Evolutionary conservation across 2,329 filamentous ascomycete genomes (phyloP).

Genomic region (Colletotrichum incanum): DNA sequence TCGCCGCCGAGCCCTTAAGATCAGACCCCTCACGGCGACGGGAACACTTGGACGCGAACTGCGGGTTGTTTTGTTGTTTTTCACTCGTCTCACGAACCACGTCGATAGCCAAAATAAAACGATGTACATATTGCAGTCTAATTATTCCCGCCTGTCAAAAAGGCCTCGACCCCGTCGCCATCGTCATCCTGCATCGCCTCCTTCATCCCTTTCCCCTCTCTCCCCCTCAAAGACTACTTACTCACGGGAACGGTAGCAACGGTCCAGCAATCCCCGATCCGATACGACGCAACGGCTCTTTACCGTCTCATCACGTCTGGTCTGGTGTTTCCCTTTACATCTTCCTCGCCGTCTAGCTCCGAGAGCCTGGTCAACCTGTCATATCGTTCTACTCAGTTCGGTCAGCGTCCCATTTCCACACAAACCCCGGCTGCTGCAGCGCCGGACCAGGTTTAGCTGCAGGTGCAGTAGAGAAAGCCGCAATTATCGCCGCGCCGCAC

Average conservation of each 20-base stretch:
- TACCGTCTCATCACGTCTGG: not conserved
- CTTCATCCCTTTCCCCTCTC: not conserved
- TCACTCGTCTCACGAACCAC: not conserved
- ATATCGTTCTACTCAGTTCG: slow-evolving; percentile 1
- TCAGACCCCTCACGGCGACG: slow-evolving; percentile 8
- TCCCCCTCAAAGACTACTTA: not conserved
- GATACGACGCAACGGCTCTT: not conserved
- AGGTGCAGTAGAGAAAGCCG: slow-evolving; percentile 12
- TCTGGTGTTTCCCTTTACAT: not conserved
- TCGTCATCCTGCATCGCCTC: not conserved
- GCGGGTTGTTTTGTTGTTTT: slow-evolving; percentile 24
- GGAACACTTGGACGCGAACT: slow-evolving; percentile 12
- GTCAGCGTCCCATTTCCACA: slow-evolving; percentile 1
- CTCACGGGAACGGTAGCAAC: not conserved
- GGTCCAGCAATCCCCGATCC: not conserved
- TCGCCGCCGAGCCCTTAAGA: not conserved
- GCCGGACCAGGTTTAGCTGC: not conserved
- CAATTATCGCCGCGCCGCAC: slow-evolving; percentile 25
- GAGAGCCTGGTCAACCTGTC: not conserved
- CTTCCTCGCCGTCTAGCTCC: not conserved
- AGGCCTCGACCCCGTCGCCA: slow-evolving; percentile 6
- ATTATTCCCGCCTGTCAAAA: slow-evolving; percentile 15
- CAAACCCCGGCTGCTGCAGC: not conserved
- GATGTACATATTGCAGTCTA: slow-evolving; percentile 1
- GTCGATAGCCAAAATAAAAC: not conserved